Evolutionary conservation across 2,329 filamentous ascomycete genomes (phyloP), one percentile per base, ranked within the genome.

Genomic region (Hortaea werneckii): DNA sequence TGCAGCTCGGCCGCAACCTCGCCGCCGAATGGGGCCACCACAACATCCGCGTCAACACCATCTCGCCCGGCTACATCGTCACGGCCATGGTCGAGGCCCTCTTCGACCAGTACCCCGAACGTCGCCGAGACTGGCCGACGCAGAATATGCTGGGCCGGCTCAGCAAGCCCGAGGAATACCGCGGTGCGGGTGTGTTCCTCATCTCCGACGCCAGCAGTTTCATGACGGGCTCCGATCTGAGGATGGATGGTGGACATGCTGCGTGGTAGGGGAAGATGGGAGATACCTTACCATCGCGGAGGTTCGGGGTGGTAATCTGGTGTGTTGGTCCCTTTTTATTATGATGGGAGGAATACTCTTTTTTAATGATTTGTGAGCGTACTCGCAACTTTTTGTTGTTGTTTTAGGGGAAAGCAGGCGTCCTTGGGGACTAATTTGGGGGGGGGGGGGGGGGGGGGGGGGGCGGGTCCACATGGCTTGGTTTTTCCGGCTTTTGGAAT

Each of bases 11-110:
- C 0, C 78, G 82, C 47, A 86, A 82, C 61, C 71, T 88, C 6
- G 84, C 83, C 1, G 67, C 76, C 7, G 85, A 89, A 63, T 87
- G 83, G 84, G 84, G 83, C 40, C 64, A 71, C 54, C 67, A 84
- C 61, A 79, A 78, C 34, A 89, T 92, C 58, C 78, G 85, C 2
- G 82, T 90, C 50, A 90, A 92, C 68, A 87, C 83, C 10, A 77
- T 92, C 51, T 87, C 82, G 13, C 85, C 86, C 0, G 85, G 86
- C 35, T 87, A 88, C 62, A 87, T 88, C 58, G 76, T 84, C 20
- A 88, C 85, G 1, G 79, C 83, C 20, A 94, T 95, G 88, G 85
- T 90, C 1, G 78, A 86, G 61, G 76, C 78, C 47, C 76, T 94
- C 29, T 92, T 95, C 58, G 74, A 80, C 53, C 74, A 83, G 52